Conservation (phyloP, 768 basidiomycete species). For the Macrolepiota albuminosa region DNA sequence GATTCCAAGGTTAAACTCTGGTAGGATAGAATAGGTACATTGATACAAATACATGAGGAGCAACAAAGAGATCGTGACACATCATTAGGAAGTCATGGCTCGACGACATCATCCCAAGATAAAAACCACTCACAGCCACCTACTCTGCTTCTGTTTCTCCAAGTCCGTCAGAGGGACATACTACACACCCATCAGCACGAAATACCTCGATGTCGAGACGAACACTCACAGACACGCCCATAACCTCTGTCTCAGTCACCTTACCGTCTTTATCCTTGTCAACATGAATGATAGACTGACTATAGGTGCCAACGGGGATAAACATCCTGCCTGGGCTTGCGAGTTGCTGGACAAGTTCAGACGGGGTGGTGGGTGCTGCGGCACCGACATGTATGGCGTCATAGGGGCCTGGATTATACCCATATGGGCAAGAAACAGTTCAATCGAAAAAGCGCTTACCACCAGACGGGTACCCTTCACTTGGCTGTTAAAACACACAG, state of each 20-base stretch:
- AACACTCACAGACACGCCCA: slow-evolving; percentile 73
- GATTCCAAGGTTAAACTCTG: not conserved
- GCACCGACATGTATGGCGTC: slow-evolving; percentile 94
- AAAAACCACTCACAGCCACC: not conserved
- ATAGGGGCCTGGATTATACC: slow-evolving; percentile 47
- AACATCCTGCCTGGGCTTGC: slow-evolving; percentile 81
- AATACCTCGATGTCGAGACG: not conserved
- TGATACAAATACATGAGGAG: not conserved
- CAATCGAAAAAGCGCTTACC: slow-evolving; percentile 20
- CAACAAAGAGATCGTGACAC: not conserved
- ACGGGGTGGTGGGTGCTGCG: slow-evolving; percentile 73
- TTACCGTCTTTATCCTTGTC: slow-evolving; percentile 74
- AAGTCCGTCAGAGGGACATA: slow-evolving; percentile 70
- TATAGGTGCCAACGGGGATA: slow-evolving; percentile 74
- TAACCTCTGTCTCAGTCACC: slow-evolving; percentile 59
- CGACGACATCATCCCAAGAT: not conserved
- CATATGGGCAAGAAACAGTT: not conserved
- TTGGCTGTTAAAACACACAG: not conserved
- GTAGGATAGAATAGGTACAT: not conserved
- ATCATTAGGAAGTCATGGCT: not conserved
- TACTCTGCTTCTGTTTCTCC: slow-evolving; percentile 29
- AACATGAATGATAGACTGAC: slow-evolving; percentile 65
- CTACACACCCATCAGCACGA: slow-evolving; percentile 22
- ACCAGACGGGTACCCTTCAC: slow-evolving; percentile 30
- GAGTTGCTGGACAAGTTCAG: slow-evolving; percentile 72